Base-by-base conservation (phyloP, 495 filamentous ascomycete species). In the Aspergillus indologenus region DNA sequence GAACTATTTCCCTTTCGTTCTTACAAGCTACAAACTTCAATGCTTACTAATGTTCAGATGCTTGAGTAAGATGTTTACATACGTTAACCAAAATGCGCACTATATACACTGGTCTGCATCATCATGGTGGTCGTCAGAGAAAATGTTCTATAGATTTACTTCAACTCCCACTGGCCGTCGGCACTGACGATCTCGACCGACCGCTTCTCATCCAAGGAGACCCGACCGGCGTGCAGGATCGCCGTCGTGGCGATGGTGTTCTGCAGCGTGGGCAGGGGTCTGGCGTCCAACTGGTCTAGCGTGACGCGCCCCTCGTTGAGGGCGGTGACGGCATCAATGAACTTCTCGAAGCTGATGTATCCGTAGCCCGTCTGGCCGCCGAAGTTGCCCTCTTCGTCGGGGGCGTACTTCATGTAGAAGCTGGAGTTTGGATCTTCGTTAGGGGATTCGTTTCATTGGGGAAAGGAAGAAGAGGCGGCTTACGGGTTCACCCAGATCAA, bases 341-440 rank as follows among this genome's bases (percentile, higher is more conserved):
- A 96, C 71, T 97, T 97, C 79, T 97, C 92, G 68, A 96, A 93
- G 55, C 86, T 90, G 60, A 96, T 84, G 69, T 96, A 97, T 15
- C 92, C 91, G 67, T 97, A 97, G 0, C 92, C 92, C 7, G 85
- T 88, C 71, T 96, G 92, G 20, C 92, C 92, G 34, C 81, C 83
- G 68, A 97, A 97, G 74, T 96, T 96, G 18, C 92, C 92, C 70
- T 96, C 90, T 70, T 96, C 92, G 62, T 96, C 92, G 15, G 92
- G 92, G 14, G 92, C 92, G 66, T 96, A 97, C 64, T 87, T 84
- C 92, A 97, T 97, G 68, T 97, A 97, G 77, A 97, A 97, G 34
- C 76, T 79, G 19, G 54, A 24, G 12, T 40, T 7, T 40, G 34
- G n/a, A n/a, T n/a, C n/a, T n/a, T n/a, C 12, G 34, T 40, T 40